Conservation (phyloP, 805 yeast species). For the Sugiyamaella marilandica region DNA sequence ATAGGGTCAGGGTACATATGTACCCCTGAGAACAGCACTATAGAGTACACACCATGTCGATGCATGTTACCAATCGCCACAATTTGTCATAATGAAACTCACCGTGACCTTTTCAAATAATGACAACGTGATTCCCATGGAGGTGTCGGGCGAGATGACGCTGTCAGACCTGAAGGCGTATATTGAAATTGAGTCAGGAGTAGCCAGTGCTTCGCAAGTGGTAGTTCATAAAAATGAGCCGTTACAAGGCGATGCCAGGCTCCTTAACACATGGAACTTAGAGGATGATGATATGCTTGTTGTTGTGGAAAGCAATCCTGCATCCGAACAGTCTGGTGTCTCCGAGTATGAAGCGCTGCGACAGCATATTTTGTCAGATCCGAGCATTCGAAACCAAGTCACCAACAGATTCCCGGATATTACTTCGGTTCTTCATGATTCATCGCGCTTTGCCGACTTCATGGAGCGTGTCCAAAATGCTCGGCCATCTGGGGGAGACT, state of each 20-base stretch:
- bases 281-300: slow-evolving; percentile 58
- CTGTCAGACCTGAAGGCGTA: slow-evolving; percentile 68
- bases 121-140: slow-evolving; percentile 52
- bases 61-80: no score
- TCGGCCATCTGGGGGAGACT: slow-evolving; percentile 30
- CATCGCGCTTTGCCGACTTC: slow-evolving; percentile 42
- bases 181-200: slow-evolving; percentile 62
- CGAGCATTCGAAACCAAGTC: slow-evolving; percentile 31
- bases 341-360: slow-evolving; percentile 28
- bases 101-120: slow-evolving; percentile 46
- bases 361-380: slow-evolving; percentile 32
- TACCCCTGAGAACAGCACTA: neutral
- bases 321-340: neutral
- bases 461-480: slow-evolving; percentile 30
- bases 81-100: slow-evolving; percentile 40
- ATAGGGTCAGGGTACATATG: neutral
- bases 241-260: slow-evolving; percentile 34
- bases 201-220: slow-evolving; percentile 44
- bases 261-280: slow-evolving; percentile 46
- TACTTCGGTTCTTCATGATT: slow-evolving; percentile 43
- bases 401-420: slow-evolving; percentile 45
- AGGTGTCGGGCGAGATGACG: slow-evolving; percentile 59
- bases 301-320: slow-evolving; percentile 12
- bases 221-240: slow-evolving; percentile 44
- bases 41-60: neutral